These are phyloP conservation scores for Diaporthe ampelina DNA, from an alignment of 2,329 filamentous ascomycete species.

Conservation along the genomic window DNA sequence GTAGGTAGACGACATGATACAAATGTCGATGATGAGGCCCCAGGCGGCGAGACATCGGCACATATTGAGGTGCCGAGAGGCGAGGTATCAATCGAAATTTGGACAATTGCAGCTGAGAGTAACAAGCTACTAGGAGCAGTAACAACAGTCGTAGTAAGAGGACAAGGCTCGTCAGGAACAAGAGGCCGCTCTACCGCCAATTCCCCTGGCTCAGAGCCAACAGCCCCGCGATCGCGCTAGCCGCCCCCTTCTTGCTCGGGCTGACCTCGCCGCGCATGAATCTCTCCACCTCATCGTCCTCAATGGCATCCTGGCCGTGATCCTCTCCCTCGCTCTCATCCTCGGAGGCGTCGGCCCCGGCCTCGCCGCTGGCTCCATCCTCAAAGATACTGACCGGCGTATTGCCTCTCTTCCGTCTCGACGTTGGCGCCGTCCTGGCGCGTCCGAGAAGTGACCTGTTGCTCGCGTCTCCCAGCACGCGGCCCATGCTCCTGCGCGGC, in stretches of 20 bases:
- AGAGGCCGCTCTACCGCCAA: slow-evolving; percentile 72
- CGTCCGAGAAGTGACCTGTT: slow-evolving; percentile 52
- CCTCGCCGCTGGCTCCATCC: slow-evolving; percentile 51
- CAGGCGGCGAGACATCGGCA: not conserved
- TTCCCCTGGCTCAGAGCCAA: slow-evolving; percentile 92
- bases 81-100: slow-evolving; percentile 21
- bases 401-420: slow-evolving; percentile 49
- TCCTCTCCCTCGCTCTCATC: slow-evolving; percentile 18
- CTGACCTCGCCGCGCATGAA: slow-evolving; percentile 80
- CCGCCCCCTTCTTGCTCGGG: slow-evolving; percentile 81
- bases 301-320: slow-evolving; percentile 44
- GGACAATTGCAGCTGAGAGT: slow-evolving; percentile 2
- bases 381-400: slow-evolving; percentile 66
- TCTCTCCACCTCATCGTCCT: slow-evolving; percentile 75
- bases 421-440: slow-evolving; percentile 58
- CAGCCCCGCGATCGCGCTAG: slow-evolving; percentile 91
- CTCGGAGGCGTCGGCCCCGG: slow-evolving; percentile 43
- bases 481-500: slow-evolving; percentile 56
- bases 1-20: not conserved
- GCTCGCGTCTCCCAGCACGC: slow-evolving; percentile 58
- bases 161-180: not conserved
- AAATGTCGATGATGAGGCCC: not conserved
- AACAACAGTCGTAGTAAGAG: not conserved
- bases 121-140: not conserved
- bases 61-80: not conserved